Percentiles rank a stretch among this genome's conserved stretches.
These are phyloP conservation scores for Triadica sebifera DNA, from an alignment of 345 rosid species.

Conservation along the genomic window DNA sequence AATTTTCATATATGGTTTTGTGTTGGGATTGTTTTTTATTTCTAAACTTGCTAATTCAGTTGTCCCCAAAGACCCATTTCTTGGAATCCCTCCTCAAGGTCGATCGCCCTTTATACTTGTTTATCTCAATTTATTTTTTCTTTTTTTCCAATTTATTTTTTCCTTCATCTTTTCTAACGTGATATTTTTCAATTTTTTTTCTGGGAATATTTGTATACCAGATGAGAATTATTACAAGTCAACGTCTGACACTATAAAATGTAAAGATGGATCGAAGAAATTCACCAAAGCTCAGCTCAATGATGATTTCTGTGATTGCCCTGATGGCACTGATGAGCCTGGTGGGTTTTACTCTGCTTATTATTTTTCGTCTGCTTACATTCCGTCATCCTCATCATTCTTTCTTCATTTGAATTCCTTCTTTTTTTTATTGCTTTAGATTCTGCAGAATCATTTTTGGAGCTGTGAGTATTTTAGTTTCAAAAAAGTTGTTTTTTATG, in stretches of 20 bases:
- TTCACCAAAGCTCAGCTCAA: conserved; percentile 77
- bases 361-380: neutral
- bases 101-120: neutral
- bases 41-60: conserved; percentile 45
- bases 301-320: conserved; percentile 94
- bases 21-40: conserved; percentile 27
- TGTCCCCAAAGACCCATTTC: conserved; percentile 47
- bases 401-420: neutral
- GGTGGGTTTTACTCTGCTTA: conserved; percentile 36
- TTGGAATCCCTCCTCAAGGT: conserved; percentile 94
- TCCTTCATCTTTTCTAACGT: neutral
- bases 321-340: conserved; percentile 91
- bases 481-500: neutral
- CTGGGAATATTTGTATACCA: conserved; percentile 27
- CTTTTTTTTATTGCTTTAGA: neutral
- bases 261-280: conserved; percentile 80
- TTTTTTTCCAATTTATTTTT: neutral
- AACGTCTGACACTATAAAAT: conserved; percentile 56
- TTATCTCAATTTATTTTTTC: neutral
- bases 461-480: neutral
- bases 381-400: neutral
- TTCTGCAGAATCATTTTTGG: neutral
- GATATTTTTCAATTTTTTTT: neutral
- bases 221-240: conserved; percentile 69
- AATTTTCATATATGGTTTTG: conserved; percentile 17